Conservation (phyloP, 805 yeast species). For the Candida cerambycidarum region DNA sequence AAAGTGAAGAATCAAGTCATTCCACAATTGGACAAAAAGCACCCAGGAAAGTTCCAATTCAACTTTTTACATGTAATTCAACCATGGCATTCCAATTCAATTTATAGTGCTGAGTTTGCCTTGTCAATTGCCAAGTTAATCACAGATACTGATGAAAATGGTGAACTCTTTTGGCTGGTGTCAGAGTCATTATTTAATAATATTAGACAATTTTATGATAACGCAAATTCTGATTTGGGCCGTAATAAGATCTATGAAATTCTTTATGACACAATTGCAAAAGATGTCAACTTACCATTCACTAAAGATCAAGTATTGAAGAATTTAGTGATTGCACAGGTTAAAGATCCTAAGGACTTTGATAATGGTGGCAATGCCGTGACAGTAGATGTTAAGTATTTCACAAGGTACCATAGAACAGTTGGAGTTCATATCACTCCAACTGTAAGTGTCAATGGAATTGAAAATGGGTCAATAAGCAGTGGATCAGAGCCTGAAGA, state of each 20-base stretch:
- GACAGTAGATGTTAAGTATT: conserved; percentile 66
- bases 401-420: conserved; percentile 70
- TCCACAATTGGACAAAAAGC: conserved; percentile 47
- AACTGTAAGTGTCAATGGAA: conserved; percentile 70
- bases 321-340: conserved; percentile 36
- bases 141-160: conserved; percentile 22
- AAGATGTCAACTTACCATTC: conserved; percentile 29
- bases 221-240: conserved; percentile 51
- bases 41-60: conserved; percentile 55
- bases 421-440: conserved; percentile 86
- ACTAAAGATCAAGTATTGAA: conserved; percentile 29
- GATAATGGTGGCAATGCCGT: conserved; percentile 59
- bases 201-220: conserved; percentile 59
- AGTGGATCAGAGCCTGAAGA: conserved; percentile 57
- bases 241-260: conserved; percentile 56
- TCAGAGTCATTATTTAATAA: conserved; percentile 56
- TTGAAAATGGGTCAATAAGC: conserved; percentile 54
- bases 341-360: conserved; percentile 25
- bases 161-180: conserved; percentile 43
- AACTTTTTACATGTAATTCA: conserved; percentile 75
- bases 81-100: conserved; percentile 86
- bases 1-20: conserved; percentile 53
- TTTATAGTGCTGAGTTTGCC: conserved; percentile 66
- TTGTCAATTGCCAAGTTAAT: conserved; percentile 70
- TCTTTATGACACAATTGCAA: conserved; percentile 44